A percentile compares a stretch with the other conserved stretches of the same genome.
These are phyloP conservation scores for Inosperma sp. DNA, from an alignment of 768 basidiomycete genomes.

Conservation along the genomic window DNA sequence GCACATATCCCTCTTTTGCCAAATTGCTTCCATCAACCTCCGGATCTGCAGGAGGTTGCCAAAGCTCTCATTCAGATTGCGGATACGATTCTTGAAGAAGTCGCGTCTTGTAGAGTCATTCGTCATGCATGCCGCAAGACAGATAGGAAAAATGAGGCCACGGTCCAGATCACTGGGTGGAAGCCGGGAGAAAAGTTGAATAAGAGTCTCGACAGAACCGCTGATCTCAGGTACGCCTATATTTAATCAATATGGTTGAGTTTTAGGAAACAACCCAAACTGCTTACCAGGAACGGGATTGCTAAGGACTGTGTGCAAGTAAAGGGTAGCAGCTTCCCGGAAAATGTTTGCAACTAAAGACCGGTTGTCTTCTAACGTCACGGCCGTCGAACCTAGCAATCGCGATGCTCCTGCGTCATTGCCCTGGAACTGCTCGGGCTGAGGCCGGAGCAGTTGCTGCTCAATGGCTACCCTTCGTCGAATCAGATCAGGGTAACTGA, in stretches of 20 bases:
- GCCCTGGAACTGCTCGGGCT: conserved; percentile 27
- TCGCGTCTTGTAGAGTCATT: conserved; percentile 57
- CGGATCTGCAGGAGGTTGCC: conserved; percentile 58
- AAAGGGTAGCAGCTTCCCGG: conserved; percentile 60
- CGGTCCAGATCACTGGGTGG: conserved; percentile 60
- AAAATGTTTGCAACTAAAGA: conserved; percentile 51
- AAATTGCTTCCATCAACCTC: conserved; percentile 61
- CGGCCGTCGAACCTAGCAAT: conserved; percentile 26
- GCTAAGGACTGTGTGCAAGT: conserved; percentile 67
- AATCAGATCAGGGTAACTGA: conserved; percentile 73
- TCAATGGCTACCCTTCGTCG: conserved; percentile 70
- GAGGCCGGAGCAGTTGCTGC: conserved; percentile 50
- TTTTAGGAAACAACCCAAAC: not conserved
- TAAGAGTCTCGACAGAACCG: conserved; percentile 49
- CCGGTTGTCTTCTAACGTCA: conserved; percentile 43
- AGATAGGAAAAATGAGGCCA: conserved; percentile 66
- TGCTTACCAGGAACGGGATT: conserved; percentile 63
- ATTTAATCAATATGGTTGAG: conserved; percentile 8
- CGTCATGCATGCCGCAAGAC: conserved; percentile 69
- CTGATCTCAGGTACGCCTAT: conserved; percentile 72
- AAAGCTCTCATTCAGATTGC: conserved; percentile 49
- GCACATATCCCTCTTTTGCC: conserved; percentile 60
- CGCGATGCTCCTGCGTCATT: conserved; percentile 31
- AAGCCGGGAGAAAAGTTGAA: conserved; percentile 50
- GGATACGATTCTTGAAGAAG: conserved; percentile 54